Conservation (phyloP, 108 stramenopile species). For the Stephanodiscus minutulus region DNA sequence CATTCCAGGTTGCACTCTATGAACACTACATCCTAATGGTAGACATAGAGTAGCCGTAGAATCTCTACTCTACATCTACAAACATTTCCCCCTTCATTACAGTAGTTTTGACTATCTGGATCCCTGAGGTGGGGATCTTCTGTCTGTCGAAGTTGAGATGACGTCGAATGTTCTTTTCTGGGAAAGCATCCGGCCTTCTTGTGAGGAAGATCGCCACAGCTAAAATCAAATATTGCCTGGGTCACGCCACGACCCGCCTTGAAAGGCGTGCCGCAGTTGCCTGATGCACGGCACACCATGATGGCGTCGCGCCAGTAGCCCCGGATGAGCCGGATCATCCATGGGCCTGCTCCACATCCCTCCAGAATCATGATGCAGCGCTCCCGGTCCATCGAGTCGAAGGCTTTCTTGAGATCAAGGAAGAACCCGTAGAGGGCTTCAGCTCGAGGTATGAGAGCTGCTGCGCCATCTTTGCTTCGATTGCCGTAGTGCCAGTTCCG, state of each 20-base stretch:
- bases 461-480: slow-evolving; percentile 18
- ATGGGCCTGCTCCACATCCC: slow-evolving; percentile 7
- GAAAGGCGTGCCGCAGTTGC: slow-evolving; percentile 11
- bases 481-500: slow-evolving; percentile 18
- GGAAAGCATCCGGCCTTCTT: no score
- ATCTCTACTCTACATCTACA: no score
- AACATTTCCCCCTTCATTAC: no score
- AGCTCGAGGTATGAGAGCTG: slow-evolving; percentile 5
- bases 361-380: slow-evolving; percentile 4
- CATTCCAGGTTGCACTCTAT: no score
- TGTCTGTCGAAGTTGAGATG: no score
- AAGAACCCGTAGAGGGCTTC: slow-evolving; percentile 10
- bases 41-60: no score
- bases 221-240: no score
- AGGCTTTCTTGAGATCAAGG: slow-evolving; percentile 24
- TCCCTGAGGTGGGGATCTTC: no score
- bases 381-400: slow-evolving; percentile 12
- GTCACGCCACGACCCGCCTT: slow-evolving; percentile 16
- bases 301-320: background rate
- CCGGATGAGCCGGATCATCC: background rate
- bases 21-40: no score
- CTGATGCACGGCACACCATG: slow-evolving; percentile 1
- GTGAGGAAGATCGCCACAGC: no score
- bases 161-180: no score
- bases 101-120: no score